Percentiles rank a stretch among this genome's conserved stretches.
Conservation (phyloP, 331 rosid genomes). For the Quercus lobata region DNA sequence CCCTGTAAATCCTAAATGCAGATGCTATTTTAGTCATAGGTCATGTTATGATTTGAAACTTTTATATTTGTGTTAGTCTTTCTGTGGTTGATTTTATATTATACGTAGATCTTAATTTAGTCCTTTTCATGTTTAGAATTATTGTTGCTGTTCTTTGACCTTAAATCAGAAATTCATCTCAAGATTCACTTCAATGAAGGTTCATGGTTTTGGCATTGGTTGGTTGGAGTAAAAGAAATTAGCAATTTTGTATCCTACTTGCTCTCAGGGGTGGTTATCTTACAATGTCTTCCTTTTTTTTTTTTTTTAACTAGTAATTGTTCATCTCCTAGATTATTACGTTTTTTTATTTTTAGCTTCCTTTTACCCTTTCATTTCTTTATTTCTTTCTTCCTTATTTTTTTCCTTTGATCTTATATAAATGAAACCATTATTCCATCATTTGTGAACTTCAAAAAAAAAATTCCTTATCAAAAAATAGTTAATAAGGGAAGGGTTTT, state of each 20-base stretch:
- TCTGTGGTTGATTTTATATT: conserved; percentile 20
- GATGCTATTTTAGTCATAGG: not conserved
- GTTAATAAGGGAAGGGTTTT: not conserved
- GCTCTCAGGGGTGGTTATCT: conserved; percentile 19
- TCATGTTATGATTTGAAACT: not conserved
- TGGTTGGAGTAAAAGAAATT: conserved; percentile 45
- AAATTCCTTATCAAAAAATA: no score
- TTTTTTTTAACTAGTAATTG: not conserved
- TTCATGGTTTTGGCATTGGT: conserved; percentile 48
- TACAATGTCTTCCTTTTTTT: not conserved
- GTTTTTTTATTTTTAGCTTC: not conserved
- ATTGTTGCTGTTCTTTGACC: conserved; percentile 44
- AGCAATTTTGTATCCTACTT: conserved; percentile 65
- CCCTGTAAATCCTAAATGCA: not conserved
- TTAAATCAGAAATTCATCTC: conserved; percentile 41
- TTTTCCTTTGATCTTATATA: not conserved
- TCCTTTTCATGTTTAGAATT: conserved; percentile 10
- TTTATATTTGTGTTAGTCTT: not conserved
- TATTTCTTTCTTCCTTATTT: not conserved
- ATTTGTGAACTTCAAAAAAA: not conserved
- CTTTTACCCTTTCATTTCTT: not conserved
- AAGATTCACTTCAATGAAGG: conserved; percentile 46
- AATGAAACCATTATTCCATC: not conserved
- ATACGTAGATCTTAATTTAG: not conserved
- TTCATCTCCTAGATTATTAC: not conserved